These are phyloP conservation scores for Trichophyton benhamiae DNA, from an alignment of 2,329 filamentous ascomycete genomes.

Conservation along the genomic window DNA sequence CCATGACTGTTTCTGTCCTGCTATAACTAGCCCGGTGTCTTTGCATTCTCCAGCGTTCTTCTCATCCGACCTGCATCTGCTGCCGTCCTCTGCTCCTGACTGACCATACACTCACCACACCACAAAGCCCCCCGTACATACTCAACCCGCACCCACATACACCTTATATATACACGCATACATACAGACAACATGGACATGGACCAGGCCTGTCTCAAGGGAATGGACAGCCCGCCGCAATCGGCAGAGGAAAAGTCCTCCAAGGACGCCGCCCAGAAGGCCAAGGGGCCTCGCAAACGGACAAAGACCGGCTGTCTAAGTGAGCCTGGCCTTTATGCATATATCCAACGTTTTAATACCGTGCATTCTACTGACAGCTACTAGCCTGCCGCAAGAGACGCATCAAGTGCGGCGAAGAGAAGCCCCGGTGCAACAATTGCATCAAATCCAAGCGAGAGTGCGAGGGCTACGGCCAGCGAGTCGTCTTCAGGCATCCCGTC, in stretches of 20 bases:
- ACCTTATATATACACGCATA: background rate
- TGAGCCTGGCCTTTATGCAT: conserved; percentile 35
- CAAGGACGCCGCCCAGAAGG: conserved; percentile 18
- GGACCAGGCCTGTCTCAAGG: background rate
- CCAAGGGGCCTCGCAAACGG: conserved; percentile 44
- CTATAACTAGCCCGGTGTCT: background rate
- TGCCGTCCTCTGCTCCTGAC: background rate
- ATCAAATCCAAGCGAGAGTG: conserved; percentile 36
- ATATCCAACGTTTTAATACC: background rate
- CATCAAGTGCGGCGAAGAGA: conserved; percentile 91
- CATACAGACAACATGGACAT: conserved; percentile 4
- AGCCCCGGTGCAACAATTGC: conserved; percentile 36
- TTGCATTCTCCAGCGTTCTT: background rate
- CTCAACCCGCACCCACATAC: background rate
- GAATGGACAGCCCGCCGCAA: background rate
- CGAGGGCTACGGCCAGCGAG: conserved; percentile 32
- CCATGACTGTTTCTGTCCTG: background rate
- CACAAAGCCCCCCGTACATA: background rate
- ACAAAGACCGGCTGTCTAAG: conserved; percentile 90
- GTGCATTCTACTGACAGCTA: background rate
- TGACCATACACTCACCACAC: background rate
- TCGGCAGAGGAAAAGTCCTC: conserved; percentile 5
- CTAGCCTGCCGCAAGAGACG: conserved; percentile 80
- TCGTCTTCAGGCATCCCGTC: conserved; percentile 31
- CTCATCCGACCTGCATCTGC: background rate